phyloP scores from a whole-genome alignment of 2,329 filamentous ascomycete species.

The Aspergillus uvarum region DNA sequence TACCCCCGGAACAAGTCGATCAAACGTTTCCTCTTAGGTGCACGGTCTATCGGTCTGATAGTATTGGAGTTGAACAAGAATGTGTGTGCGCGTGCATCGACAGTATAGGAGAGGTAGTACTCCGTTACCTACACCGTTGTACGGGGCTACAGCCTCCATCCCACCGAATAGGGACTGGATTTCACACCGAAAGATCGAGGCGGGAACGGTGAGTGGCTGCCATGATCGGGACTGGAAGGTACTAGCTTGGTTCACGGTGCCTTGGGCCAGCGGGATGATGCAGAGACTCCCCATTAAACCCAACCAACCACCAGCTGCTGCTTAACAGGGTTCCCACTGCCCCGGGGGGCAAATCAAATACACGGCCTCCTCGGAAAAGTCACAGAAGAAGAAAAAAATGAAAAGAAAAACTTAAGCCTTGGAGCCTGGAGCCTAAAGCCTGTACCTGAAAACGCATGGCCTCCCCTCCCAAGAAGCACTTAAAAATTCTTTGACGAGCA shows the following conservation, averaged over 20 bases:
- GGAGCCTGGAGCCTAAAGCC: too few species aligned
- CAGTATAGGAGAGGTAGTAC: not conserved
- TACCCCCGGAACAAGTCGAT: not conserved
- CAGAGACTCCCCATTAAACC: constrained; percentile 28
- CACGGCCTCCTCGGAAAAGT: not conserved
- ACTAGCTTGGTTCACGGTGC: constrained; percentile 12
- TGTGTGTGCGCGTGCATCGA: not conserved
- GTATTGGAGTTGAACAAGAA: not conserved
- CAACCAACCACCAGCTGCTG: constrained; percentile 19
- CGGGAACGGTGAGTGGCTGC: constrained; percentile 17
- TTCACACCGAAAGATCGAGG: constrained; percentile 27
- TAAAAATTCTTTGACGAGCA: not conserved
- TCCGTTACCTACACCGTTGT: not conserved
- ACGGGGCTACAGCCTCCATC: not conserved
- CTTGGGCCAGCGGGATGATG: constrained; percentile 30
- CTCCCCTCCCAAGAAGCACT: not conserved
- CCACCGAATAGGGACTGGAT: constrained; percentile 8
- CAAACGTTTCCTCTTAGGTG: not conserved
- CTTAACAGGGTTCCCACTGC: constrained; percentile 11
- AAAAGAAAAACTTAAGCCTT: not conserved
- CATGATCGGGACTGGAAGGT: constrained; percentile 28
- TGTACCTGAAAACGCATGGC: too few species aligned
- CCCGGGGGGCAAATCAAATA: constrained; percentile 19
- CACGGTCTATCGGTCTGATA: not conserved
- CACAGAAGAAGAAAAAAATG: not conserved